A percentile compares a stretch with the other conserved stretches of the same genome.
phyloP scores from a whole-genome alignment of 2,329 filamentous ascomycete species.

The Neodidymelliopsis sp. region DNA sequence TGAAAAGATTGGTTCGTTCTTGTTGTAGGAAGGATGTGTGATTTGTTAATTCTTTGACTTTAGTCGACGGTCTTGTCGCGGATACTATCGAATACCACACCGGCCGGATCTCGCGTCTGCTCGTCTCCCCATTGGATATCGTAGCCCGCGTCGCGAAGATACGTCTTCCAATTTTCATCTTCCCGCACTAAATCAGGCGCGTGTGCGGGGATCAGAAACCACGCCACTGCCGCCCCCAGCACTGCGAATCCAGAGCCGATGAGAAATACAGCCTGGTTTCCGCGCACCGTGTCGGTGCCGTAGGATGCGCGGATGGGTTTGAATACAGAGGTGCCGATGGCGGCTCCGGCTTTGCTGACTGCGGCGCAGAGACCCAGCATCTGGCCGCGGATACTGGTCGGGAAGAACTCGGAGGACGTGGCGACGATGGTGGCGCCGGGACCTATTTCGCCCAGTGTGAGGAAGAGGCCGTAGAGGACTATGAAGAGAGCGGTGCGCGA shows the following conservation, averaged over 20 bases:
- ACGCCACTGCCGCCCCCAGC: constrained; percentile 31
- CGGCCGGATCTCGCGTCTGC: constrained; percentile 28
- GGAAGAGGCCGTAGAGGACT: constrained; percentile 37
- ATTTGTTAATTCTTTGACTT: no score
- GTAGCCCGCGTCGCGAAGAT: constrained; percentile 31
- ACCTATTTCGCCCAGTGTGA: constrained; percentile 37
- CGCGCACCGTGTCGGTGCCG: constrained; percentile 28
- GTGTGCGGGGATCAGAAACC: constrained; percentile 41
- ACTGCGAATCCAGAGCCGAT: constrained; percentile 37
- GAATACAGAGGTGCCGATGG: constrained; percentile 34
- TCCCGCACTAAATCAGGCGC: constrained; percentile 37
- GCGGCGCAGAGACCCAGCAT: constrained; percentile 36
- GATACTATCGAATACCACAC: constrained; percentile 10
- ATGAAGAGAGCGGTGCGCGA: constrained; percentile 40
- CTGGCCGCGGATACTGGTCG: constrained; percentile 36
- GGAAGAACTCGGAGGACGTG: constrained; percentile 35
- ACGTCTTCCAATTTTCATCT: constrained; percentile 37
- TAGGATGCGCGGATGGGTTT: constrained; percentile 37
- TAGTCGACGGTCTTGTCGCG: constrained; percentile 10
- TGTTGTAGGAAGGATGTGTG: no score
- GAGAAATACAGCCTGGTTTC: constrained; percentile 35
- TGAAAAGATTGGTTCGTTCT: no score
- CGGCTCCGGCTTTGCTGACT: constrained; percentile 36
- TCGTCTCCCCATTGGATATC: constrained; percentile 34
- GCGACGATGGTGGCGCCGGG: constrained; percentile 29